Percentiles rank a stretch among this genome's conserved stretches.
Conservation (phyloP, 2,329 filamentous ascomycete species). For the Drechmeria coniospora region DNA sequence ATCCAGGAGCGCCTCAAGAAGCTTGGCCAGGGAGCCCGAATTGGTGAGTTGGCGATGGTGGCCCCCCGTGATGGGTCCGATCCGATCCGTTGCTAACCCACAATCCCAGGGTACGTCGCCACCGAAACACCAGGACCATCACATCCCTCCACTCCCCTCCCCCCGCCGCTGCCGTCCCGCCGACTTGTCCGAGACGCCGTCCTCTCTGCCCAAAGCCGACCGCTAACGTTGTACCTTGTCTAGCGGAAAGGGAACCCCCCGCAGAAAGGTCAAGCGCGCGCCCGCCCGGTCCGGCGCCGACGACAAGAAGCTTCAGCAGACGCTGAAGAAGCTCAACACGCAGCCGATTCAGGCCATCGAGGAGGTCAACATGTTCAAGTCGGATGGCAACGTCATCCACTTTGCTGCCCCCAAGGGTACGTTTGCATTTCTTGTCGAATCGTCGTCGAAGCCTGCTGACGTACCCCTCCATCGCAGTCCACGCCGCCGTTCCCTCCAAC, state of each 20-base stretch:
- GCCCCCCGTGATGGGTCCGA: background rate
- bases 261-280: constrained; percentile 97
- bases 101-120: constrained; percentile 22
- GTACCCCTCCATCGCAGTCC: constrained; percentile 43
- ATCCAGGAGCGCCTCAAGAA: constrained; percentile 45
- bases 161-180: no score
- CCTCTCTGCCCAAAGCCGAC: no score
- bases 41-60: constrained; percentile 41
- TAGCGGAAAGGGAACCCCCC: constrained; percentile 92
- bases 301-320: constrained; percentile 98
- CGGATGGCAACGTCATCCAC: constrained; percentile 98
- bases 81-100: background rate
- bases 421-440: constrained; percentile 16
- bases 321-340: constrained; percentile 98
- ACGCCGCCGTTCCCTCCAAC: constrained; percentile 93
- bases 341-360: constrained; percentile 99
- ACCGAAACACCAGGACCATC: constrained; percentile 9
- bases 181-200: no score
- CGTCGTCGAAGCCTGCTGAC: background rate
- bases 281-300: constrained; percentile 85
- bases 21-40: constrained; percentile 38
- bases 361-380: constrained; percentile 99
- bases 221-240: constrained; percentile 12
- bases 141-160: constrained; percentile 1
- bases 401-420: constrained; percentile 94